Base-by-base conservation (phyloP, 2,329 filamentous ascomycete species). In the Rhytidhysteron rufulum region DNA sequence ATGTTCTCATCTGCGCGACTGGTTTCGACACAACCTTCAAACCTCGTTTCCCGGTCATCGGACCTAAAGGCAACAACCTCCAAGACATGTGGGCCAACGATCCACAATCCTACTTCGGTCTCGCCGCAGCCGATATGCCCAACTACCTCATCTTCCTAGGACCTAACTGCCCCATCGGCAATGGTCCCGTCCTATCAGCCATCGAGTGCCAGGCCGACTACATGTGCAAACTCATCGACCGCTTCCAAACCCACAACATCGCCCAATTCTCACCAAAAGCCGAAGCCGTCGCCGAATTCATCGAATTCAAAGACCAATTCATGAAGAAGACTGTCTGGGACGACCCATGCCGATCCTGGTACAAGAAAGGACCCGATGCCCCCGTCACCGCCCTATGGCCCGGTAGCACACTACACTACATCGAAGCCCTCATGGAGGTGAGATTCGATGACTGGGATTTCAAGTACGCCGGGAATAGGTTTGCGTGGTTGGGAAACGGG, bases 201-300 rank as follows among this genome's bases (percentile, higher is more conserved):
- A 70, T 73, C 40, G 60, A 76, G 47, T 62, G 65, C 37, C 66
- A 74, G 42, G 69, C 68, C 4, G 72, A 77, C 47, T 77, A 74
- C 58, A 68, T 75, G 46, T 66, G 70, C 47, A 70, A 72, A 46
- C 52, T 75, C 29, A 67, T 78, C 42, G 68, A 75, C 55, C 68
- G 71, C 29, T 72, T 68, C 48, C 69, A 76, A 52, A 72, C 67
- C 3, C 62, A 74, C 51, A 67, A 72, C 53, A 71, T 77, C 40
- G 53, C 55, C 4, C 60, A 66, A 4, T 68, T 74, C 30, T 54
- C 66, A 7, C 68, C 75, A 9, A 74, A 73, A 49, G 51, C 59
- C 1, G 66, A 67, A 15, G 72, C 69, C 1, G 69, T 78, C 6
- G 55, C 59, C 9, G 77, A 79, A 44, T 79, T 80, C 54, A 66